Percentiles rank a stretch among this genome's conserved stretches.
phyloP scores from a whole-genome alignment of 352 stramenopile species.

The Globisporangium cylindrosporum region DNA sequence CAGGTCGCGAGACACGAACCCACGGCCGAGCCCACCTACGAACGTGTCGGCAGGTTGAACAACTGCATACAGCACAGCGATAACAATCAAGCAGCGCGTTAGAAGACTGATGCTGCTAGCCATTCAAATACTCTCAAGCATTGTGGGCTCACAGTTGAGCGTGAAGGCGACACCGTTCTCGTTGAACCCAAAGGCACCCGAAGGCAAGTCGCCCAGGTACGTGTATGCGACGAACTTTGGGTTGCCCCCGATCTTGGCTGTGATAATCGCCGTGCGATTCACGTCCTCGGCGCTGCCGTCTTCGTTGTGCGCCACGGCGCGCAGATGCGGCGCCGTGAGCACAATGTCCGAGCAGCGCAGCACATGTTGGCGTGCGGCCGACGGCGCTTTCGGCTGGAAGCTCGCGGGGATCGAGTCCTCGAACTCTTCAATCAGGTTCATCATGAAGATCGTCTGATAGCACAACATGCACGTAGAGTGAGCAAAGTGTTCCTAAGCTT shows the following conservation, averaged over 20 bases:
- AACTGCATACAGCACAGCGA: conserved; percentile 24
- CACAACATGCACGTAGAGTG: background rate
- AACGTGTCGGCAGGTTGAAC: conserved; percentile 62
- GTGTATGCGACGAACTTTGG: conserved; percentile 71
- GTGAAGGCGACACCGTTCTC: conserved; percentile 67
- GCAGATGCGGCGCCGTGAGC: conserved; percentile 37
- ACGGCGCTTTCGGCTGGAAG: conserved; percentile 28
- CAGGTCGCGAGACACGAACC: conserved; percentile 69
- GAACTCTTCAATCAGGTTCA: conserved; percentile 78
- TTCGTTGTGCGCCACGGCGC: conserved; percentile 73
- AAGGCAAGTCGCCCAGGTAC: conserved; percentile 70
- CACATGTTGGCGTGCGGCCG: conserved; percentile 24
- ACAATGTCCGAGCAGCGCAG: conserved; percentile 71
- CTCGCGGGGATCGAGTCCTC: conserved; percentile 46
- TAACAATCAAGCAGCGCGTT: background rate
- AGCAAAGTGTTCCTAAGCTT: background rate
- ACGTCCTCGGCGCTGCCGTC: conserved; percentile 48
- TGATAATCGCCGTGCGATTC: conserved; percentile 66
- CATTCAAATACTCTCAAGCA: background rate
- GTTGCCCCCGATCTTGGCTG: conserved; percentile 42
- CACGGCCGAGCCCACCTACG: conserved; percentile 54
- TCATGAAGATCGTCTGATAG: conserved; percentile 53
- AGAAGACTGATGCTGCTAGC: background rate
- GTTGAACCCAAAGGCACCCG: conserved; percentile 72
- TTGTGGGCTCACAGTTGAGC: conserved; percentile 61